These are phyloP conservation scores for Verticillium zaregamsianum DNA, from an alignment of 2,329 filamentous ascomycete genomes.

Conservation along the genomic window DNA sequence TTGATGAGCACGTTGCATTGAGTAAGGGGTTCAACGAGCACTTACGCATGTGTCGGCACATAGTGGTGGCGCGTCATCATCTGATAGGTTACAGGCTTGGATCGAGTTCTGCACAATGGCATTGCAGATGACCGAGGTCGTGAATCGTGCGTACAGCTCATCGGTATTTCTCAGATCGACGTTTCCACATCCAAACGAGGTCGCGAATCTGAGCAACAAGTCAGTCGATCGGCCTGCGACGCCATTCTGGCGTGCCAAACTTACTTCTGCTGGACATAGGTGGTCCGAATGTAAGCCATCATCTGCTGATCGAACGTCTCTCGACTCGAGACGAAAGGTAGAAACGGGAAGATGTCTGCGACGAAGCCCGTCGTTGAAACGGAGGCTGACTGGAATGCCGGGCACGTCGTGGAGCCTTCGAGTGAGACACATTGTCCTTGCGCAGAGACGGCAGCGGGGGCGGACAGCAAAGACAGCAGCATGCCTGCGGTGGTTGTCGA, in stretches of 20 bases:
- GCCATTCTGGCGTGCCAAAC: slow-evolving; percentile 20
- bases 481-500: slow-evolving; percentile 2
- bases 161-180: slow-evolving; percentile 75
- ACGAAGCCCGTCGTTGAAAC: slow-evolving; percentile 60
- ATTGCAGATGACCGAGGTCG: slow-evolving; percentile 89
- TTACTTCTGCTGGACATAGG: slow-evolving; percentile 76
- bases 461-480: slow-evolving; percentile 24
- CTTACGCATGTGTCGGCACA: slow-evolving; percentile 87
- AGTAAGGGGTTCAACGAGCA: slow-evolving; percentile 3
- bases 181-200: slow-evolving; percentile 73
- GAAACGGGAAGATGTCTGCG: slow-evolving; percentile 69
- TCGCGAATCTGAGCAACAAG: slow-evolving; percentile 66
- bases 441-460: slow-evolving; percentile 28
- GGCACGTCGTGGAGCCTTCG: slow-evolving; percentile 63
- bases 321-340: slow-evolving; percentile 73
- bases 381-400: slow-evolving; percentile 68
- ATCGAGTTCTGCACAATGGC: slow-evolving; percentile 88
- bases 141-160: slow-evolving; percentile 87
- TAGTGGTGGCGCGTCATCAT: slow-evolving; percentile 64
- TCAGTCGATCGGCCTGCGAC: neutral
- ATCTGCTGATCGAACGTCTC: slow-evolving; percentile 75
- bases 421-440: slow-evolving; percentile 58
- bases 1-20: slow-evolving; percentile 19
- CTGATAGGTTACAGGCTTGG: slow-evolving; percentile 59
- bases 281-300: slow-evolving; percentile 65